Percentiles rank a stretch among this genome's conserved stretches.
phyloP scores from a whole-genome alignment of 1,284 basidiomycete species.

The Fistulina hepatica region DNA sequence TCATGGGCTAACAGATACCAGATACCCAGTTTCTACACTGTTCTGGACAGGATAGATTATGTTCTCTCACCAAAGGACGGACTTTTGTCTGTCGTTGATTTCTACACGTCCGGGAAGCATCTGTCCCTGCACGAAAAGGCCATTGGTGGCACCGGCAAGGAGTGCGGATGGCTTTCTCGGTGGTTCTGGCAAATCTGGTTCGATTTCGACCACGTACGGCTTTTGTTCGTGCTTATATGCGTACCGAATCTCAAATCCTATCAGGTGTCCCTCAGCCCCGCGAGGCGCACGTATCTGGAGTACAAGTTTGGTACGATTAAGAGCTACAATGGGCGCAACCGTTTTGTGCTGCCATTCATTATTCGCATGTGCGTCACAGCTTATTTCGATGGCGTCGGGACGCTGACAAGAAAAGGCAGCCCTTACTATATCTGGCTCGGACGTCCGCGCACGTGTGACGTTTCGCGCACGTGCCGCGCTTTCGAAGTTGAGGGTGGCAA shows the following conservation, averaged over 20 bases:
- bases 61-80: conserved; percentile 58
- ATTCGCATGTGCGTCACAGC: conserved; percentile 42
- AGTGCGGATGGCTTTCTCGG: conserved; percentile 63
- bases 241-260: not conserved
- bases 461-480: conserved; percentile 46
- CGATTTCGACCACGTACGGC: conserved; percentile 65
- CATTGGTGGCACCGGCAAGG: conserved; percentile 59
- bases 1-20: conserved; percentile 16
- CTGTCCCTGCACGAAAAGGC: conserved; percentile 50
- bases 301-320: conserved; percentile 66
- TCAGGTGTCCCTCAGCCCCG: conserved; percentile 43
- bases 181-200: conserved; percentile 85
- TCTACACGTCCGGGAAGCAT: conserved; percentile 63
- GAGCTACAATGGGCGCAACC: conserved; percentile 65
- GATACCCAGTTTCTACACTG: conserved; percentile 64
- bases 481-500: conserved; percentile 70
- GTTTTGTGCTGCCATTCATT: conserved; percentile 59
- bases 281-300: conserved; percentile 67
- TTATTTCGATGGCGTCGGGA: not conserved
- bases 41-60: conserved; percentile 62
- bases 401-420: conserved; percentile 20
- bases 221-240: not conserved
- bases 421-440: conserved; percentile 76
- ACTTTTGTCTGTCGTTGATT: conserved; percentile 66
- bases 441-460: conserved; percentile 55